Conservation (phyloP, 2,329 filamentous ascomycete genomes). For the Apiospora kogelbergensis region DNA sequence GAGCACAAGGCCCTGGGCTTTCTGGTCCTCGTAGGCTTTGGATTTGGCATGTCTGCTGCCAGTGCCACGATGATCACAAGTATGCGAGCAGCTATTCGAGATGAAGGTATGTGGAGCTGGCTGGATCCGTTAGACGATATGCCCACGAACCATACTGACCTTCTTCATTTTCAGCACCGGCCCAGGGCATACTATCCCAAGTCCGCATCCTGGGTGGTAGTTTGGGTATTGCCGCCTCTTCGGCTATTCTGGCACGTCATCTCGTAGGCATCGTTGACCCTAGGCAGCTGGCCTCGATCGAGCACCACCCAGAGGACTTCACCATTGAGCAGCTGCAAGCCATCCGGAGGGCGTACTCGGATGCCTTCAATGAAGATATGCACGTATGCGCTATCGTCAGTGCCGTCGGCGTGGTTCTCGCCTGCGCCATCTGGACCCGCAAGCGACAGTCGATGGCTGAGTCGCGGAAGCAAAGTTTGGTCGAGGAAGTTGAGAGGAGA, state of each 20-base stretch:
- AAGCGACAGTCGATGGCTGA: slow-evolving; percentile 29
- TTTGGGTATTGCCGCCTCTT: slow-evolving; percentile 53
- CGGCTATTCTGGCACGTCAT: slow-evolving; percentile 41
- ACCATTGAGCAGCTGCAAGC: slow-evolving; percentile 28
- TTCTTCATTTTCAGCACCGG: slow-evolving; percentile 39
- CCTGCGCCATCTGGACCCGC: slow-evolving; percentile 39
- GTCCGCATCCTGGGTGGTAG: slow-evolving; percentile 53
- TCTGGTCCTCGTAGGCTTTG: slow-evolving; percentile 51
- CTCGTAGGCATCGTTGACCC: slow-evolving; percentile 29
- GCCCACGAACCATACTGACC: slow-evolving; percentile 2
- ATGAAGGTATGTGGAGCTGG: slow-evolving; percentile 42
- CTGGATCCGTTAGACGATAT: neutral
- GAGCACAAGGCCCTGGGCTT: slow-evolving; percentile 49
- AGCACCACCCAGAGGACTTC: slow-evolving; percentile 21
- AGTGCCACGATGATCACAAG: slow-evolving; percentile 46
- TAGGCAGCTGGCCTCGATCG: slow-evolving; percentile 25
- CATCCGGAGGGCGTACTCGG: slow-evolving; percentile 40
- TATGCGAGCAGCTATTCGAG: slow-evolving; percentile 40
- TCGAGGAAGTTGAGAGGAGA: slow-evolving; percentile 27
- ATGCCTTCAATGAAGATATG: slow-evolving; percentile 49
- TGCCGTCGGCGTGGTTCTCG: slow-evolving; percentile 38
- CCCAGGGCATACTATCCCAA: slow-evolving; percentile 54
- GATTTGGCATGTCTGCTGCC: slow-evolving; percentile 50
- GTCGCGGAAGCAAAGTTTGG: slow-evolving; percentile 23
- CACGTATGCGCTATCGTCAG: slow-evolving; percentile 42